Percentiles rank a stretch among this genome's conserved stretches.
These are phyloP conservation scores for Erythrophleum ivorense DNA, from an alignment of 331 rosid species.

Conservation along the genomic window DNA sequence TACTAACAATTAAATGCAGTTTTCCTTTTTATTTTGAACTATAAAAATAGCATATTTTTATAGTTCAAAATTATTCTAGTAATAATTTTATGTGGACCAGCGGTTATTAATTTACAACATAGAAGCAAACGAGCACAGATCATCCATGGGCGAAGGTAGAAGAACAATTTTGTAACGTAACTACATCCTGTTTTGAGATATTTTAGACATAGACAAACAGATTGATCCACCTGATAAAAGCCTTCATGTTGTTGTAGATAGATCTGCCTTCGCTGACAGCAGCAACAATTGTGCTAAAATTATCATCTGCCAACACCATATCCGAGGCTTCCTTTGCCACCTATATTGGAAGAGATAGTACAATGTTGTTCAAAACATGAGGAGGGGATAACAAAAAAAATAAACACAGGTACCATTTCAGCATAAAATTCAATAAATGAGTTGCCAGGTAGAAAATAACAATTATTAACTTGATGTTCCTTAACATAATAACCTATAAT, in stretches of 20 bases:
- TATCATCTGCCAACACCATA: slow-evolving; percentile 69
- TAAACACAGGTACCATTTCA: not conserved
- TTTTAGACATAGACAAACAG: not conserved
- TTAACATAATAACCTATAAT: not conserved
- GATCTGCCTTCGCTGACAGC: slow-evolving; percentile 74
- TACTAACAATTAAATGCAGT: not conserved
- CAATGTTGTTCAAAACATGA: not conserved
- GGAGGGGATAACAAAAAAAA: not conserved
- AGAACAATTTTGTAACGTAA: not conserved
- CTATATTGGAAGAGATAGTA: slow-evolving; percentile 35
- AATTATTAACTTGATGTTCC: not conserved
- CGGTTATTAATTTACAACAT: not conserved
- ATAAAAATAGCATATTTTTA: not conserved
- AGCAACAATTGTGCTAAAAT: slow-evolving; percentile 63
- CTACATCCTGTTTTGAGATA: not conserved
- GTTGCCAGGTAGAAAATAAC: not conserved
- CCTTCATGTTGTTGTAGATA: slow-evolving; percentile 67
- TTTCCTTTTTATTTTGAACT: not conserved
- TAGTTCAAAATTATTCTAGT: not conserved
- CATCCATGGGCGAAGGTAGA: not conserved
- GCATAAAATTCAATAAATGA: not conserved
- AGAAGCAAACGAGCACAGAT: not conserved
- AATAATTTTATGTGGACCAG: not conserved
- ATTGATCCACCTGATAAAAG: slow-evolving; percentile 59
- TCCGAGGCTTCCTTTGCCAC: slow-evolving; percentile 71